Conservation (phyloP, 495 filamentous ascomycete genomes). For the Pseudomonodictys pantanalensis region DNA sequence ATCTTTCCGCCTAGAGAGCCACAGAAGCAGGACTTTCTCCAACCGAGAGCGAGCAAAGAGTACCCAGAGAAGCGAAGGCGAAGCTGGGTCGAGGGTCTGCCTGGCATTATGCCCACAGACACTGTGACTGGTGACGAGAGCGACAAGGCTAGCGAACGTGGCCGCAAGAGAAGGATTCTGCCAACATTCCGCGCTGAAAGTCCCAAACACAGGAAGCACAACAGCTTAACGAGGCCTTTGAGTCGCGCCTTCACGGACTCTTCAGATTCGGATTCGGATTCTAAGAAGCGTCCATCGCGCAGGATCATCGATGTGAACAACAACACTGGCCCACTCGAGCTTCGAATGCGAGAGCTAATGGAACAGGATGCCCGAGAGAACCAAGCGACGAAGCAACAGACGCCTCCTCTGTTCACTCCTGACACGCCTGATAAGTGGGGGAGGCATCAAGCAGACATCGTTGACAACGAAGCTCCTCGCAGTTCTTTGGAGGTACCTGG, state of each 20-base stretch:
- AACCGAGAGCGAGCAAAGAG: constrained; percentile 30
- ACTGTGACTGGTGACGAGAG: constrained; percentile 30
- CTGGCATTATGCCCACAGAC: constrained; percentile 17
- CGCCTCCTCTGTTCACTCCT: constrained; percentile 20
- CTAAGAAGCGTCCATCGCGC: not conserved
- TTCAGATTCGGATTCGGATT: constrained; percentile 30
- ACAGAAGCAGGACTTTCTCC: constrained; percentile 15
- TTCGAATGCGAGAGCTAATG: constrained; percentile 66
- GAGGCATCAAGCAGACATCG: not conserved
- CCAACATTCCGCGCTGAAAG: constrained; percentile 26
- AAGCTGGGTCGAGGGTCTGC: constrained; percentile 29
- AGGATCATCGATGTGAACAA: constrained; percentile 18
- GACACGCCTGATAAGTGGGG: constrained; percentile 44
- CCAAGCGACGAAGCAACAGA: not conserved
- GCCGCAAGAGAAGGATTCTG: constrained; percentile 28
- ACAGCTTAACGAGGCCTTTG: constrained; percentile 7
- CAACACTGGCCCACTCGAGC: constrained; percentile 58
- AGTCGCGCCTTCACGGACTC: constrained; percentile 7
- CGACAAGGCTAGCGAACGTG: constrained; percentile 27
- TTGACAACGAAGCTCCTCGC: not conserved
- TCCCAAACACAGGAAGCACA: constrained; percentile 21
- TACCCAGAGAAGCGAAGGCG: constrained; percentile 39
- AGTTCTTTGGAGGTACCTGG: not conserved
- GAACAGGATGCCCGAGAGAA: constrained; percentile 32
- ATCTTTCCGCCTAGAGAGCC: constrained; percentile 54